phyloP scores from a whole-genome alignment of 225 moss, liverwort and hornwort genomes.

The Pseudoscleropodium purum region DNA sequence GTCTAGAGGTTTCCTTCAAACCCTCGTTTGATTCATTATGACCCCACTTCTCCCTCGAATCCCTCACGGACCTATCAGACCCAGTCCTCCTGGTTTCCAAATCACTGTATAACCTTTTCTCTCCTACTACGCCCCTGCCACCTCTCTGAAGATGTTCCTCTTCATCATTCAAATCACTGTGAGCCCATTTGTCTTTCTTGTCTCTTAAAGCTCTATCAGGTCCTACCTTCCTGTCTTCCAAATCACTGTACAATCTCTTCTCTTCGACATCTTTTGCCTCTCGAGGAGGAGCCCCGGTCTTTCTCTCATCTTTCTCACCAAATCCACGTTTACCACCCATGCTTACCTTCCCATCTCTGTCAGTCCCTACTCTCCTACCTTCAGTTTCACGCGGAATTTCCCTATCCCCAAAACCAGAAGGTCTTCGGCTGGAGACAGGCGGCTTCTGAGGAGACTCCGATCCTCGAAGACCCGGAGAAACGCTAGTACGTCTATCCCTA shows the following conservation, averaged over 20 bases:
- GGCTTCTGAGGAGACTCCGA: constrained; percentile 43
- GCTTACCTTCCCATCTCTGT: constrained; percentile 22
- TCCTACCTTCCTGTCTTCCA: constrained; percentile 44
- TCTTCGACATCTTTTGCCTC: constrained; percentile 37
- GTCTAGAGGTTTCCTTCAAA: constrained; percentile 13
- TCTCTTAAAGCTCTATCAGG: constrained; percentile 25
- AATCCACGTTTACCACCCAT: constrained; percentile 16
- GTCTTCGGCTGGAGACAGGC: constrained; percentile 27
- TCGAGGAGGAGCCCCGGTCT: constrained; percentile 2
- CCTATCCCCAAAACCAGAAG: constrained; percentile 41
- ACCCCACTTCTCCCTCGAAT: constrained; percentile 29
- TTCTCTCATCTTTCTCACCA: constrained; percentile 18
- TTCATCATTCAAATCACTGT: constrained; percentile 24
- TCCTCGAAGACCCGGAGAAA: constrained; percentile 27
- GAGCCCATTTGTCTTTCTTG: constrained; percentile 35
- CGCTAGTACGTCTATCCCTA: constrained; percentile 35
- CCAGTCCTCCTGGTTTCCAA: constrained; percentile 28
- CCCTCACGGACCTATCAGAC: constrained; percentile 25
- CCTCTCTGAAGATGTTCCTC: constrained; percentile 19
- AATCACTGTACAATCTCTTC: constrained; percentile 47
- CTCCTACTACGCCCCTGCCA: constrained; percentile 24
- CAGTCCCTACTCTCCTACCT: constrained; percentile 24
- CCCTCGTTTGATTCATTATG: constrained; percentile 10
- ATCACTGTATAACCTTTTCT: constrained; percentile 30
- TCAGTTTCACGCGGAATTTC: constrained; percentile 32